Evolutionary conservation across 2,329 filamentous ascomycete genomes (phyloP).

Genomic region (Botrytis galanthina): DNA sequence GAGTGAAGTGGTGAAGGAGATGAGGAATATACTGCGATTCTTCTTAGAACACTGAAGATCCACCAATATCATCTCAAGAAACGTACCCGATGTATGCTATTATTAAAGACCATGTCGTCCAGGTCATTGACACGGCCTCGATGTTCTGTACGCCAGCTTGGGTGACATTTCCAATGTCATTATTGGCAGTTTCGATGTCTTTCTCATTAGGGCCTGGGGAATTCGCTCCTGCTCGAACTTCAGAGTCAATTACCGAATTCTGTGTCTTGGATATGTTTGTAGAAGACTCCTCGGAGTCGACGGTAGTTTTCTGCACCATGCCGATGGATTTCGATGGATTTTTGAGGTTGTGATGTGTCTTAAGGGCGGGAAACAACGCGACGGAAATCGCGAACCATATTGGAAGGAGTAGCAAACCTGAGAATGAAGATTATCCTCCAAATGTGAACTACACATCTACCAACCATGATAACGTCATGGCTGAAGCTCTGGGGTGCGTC

Average conservation of each 20-base stretch:
- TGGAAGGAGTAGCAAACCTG: background rate
- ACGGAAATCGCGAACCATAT: background rate
- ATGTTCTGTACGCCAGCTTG: conserved; percentile 29
- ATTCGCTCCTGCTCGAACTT: background rate
- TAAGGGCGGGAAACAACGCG: background rate
- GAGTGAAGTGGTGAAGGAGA: conserved; percentile 17
- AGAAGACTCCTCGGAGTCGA: background rate
- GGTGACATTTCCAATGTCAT: conserved; percentile 2
- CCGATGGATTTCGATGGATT: background rate
- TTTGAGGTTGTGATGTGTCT: background rate
- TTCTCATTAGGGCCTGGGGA: background rate
- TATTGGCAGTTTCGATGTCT: background rate
- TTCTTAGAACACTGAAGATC: conserved; percentile 29
- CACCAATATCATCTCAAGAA: background rate
- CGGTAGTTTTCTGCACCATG: background rate
- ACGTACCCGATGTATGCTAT: conserved; percentile 29
- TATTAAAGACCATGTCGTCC: conserved; percentile 30
- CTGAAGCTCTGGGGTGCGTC: background rate
- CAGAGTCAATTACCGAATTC: background rate
- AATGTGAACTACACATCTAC: background rate
- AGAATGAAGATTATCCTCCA: background rate
- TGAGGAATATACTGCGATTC: conserved; percentile 47
- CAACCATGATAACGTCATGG: background rate
- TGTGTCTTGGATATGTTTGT: background rate
- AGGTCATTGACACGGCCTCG: conserved; percentile 30